phyloP scores from a whole-genome alignment of 139 green algal species.

The Axilococcus clingmanii region DNA sequence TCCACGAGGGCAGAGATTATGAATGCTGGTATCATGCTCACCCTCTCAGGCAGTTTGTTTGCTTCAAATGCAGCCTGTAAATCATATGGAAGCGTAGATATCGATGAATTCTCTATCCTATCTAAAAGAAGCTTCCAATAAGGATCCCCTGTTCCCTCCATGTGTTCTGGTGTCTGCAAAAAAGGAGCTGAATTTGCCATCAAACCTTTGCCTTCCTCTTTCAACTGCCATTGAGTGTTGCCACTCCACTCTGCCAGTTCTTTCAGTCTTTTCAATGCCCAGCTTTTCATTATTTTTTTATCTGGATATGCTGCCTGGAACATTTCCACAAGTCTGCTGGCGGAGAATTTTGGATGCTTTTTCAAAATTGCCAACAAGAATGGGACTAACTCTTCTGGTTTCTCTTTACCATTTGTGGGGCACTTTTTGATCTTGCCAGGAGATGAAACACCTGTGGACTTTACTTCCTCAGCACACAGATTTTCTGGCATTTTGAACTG shows the following conservation, averaged over 20 bases:
- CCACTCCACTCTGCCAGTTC: conserved; percentile 15
- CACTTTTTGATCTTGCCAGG: too few relatives aligned
- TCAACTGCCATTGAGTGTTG: too few relatives aligned
- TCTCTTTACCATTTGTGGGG: too few relatives aligned
- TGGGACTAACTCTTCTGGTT: not conserved
- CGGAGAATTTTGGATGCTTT: too few relatives aligned
- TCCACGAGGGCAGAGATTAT: conserved; percentile 11
- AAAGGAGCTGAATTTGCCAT: too few relatives aligned
- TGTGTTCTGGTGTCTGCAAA: too few relatives aligned
- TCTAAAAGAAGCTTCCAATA: conserved; percentile 20
- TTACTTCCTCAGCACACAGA: too few relatives aligned
- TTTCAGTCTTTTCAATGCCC: conserved; percentile 33
- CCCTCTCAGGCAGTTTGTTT: not conserved
- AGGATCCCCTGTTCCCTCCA: conserved; percentile 17
- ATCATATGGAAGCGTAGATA: not conserved
- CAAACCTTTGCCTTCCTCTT: too few relatives aligned
- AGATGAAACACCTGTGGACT: too few relatives aligned
- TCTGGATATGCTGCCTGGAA: conserved; percentile 31
- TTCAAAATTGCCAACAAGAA: too few relatives aligned
- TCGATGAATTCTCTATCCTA: conserved; percentile 8
- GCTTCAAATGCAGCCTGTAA: conserved; percentile 13
- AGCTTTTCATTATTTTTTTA: conserved; percentile 34
- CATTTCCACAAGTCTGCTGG: conserved; percentile 19
- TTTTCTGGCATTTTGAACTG: too few relatives aligned
- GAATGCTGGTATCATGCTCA: conserved; percentile 5